Conservation (phyloP, 805 yeast genomes). For the Candida parachauliodes region DNA sequence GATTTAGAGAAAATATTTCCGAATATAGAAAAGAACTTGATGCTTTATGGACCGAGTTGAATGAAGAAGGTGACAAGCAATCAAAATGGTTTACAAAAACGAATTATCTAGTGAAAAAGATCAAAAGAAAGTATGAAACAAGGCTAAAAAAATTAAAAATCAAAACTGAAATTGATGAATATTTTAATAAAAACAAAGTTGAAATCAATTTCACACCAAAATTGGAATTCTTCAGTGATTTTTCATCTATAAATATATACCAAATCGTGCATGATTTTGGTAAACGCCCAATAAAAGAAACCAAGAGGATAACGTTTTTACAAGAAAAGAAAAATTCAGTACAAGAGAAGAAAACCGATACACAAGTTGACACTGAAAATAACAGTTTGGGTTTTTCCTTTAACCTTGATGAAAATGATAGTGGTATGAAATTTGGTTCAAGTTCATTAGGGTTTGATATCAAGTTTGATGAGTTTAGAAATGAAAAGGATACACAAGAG, state of each 20-base stretch:
- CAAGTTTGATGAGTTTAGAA: not conserved
- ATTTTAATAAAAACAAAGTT: slow-evolving; percentile 10
- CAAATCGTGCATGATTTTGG: slow-evolving; percentile 19
- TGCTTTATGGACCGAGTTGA: slow-evolving; percentile 23
- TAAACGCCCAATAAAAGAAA: slow-evolving; percentile 13
- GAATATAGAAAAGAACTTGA: slow-evolving; percentile 9
- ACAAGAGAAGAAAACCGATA: not conserved
- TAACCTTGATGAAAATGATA: not conserved
- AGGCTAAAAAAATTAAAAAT: slow-evolving; percentile 2
- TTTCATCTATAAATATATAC: slow-evolving; percentile 12
- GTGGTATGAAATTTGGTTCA: not conserved
- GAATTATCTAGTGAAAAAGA: slow-evolving; percentile 1
- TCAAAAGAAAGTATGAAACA: slow-evolving; percentile 2
- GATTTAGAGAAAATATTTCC: not conserved
- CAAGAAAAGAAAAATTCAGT: not conserved
- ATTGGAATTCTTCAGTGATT: slow-evolving; percentile 12
- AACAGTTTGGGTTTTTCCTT: slow-evolving; percentile 1
- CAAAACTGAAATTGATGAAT: not conserved
- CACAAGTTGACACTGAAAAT: not conserved
- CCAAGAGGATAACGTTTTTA: not conserved
- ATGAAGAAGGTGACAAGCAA: slow-evolving; percentile 20
- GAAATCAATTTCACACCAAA: slow-evolving; percentile 15
- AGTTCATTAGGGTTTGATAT: not conserved
- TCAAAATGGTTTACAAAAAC: slow-evolving; percentile 6
- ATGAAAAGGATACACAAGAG: too few species aligned